Evolutionary conservation across 768 basidiomycete species (phyloP).

Genomic region (Omphalotus guepiniiformis): DNA sequence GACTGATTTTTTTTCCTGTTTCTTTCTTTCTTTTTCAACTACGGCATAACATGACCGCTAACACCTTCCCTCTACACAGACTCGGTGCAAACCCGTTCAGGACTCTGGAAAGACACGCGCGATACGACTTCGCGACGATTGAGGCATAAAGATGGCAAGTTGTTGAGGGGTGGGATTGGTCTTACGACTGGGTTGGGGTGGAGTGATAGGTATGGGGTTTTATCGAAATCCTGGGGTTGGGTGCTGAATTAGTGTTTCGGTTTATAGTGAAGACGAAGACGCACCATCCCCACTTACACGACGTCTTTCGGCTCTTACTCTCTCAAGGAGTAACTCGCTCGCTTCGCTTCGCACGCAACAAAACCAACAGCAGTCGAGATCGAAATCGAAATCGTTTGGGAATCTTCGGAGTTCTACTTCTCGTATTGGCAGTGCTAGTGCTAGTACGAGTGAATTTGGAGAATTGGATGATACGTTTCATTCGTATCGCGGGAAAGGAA

Average conservation of each 20-base stretch:
- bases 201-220: conserved; percentile 59
- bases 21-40: no score
- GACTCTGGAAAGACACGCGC: conserved; percentile 47
- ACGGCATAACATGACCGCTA: background rate
- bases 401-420: conserved; percentile 5
- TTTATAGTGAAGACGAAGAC: conserved; percentile 64
- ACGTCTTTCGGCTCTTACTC: conserved; percentile 54
- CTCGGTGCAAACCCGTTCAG: conserved; percentile 32
- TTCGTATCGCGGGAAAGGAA: no score
- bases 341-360: conserved; percentile 36
- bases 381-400: background rate
- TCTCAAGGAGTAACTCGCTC: conserved; percentile 42
- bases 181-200: conserved; percentile 70
- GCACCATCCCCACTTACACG: conserved; percentile 64
- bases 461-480: conserved; percentile 1
- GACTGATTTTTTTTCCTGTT: no score
- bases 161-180: conserved; percentile 60
- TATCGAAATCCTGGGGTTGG: conserved; percentile 9
- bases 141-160: conserved; percentile 57
- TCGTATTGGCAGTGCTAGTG: no score
- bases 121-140: conserved; percentile 54
- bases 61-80: conserved; percentile 6
- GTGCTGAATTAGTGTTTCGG: background rate
- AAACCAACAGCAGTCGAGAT: conserved; percentile 12
- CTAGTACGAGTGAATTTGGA: background rate